Evolutionary conservation across 176 grass and related monocot genomes (phyloP).

Genomic region (Carex cristatella): DNA sequence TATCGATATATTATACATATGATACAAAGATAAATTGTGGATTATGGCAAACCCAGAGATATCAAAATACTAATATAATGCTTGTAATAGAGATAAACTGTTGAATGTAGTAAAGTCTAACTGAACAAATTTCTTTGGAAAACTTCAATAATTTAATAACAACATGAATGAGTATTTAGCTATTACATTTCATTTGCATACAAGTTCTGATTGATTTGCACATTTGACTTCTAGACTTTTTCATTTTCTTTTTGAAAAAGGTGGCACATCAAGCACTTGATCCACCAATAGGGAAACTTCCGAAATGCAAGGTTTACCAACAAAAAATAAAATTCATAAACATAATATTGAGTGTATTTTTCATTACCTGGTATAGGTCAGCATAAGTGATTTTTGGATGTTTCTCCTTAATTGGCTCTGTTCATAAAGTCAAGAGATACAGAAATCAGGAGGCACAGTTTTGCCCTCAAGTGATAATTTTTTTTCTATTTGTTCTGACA

Average conservation of each 20-base stretch:
- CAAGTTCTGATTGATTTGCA: neutral
- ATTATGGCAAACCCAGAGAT: neutral
- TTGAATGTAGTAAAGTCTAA: neutral
- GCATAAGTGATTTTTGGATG: slow-evolving; percentile 84
- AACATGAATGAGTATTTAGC: neutral
- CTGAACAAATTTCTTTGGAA: neutral
- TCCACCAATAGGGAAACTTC: neutral
- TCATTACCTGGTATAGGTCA: slow-evolving; percentile 91
- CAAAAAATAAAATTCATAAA: neutral
- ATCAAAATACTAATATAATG: neutral
- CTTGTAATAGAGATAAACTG: neutral
- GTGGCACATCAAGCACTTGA: neutral
- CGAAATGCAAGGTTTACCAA: neutral
- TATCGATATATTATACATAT: neutral
- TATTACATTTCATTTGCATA: neutral
- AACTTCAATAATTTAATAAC: neutral
- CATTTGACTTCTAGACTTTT: neutral
- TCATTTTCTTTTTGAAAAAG: neutral
- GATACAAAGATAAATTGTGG: neutral
- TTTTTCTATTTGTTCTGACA: neutral
- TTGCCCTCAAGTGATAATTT: neutral
- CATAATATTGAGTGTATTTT: neutral
- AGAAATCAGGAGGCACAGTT: neutral
- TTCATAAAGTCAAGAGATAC: slow-evolving; percentile 21
- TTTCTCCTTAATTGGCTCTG: slow-evolving; percentile 76